Evolutionary conservation across 495 filamentous ascomycete species (phyloP), one percentile per base, ranked within the genome.

Genomic region (Xylaria intraflava): DNA sequence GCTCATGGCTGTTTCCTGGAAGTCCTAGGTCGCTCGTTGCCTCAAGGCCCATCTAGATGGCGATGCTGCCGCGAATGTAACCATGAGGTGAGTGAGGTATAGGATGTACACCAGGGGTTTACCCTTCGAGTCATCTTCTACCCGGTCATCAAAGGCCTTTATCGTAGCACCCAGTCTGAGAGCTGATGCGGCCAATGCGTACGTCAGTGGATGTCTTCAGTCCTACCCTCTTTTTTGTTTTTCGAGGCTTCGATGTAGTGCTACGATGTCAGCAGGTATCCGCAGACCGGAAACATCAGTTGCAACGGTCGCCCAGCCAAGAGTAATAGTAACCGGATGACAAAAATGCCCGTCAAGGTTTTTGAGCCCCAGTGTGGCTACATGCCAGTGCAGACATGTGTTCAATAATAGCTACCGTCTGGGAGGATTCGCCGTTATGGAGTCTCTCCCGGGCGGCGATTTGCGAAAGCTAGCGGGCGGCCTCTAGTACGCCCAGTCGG

Each of bases 241-340:
- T 44, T 53, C 29, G 52, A 48, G 45, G 38, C 38, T 55, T 38
- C 38, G 23, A 55, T 39, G 52, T 43, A 49, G 52, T 55, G 52
- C 38, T 55, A 49, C 52, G 45, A 49, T 45, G 52, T 55, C 52
- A 55, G 52, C 52, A 48, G 19, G 45, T 43, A 53, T 49, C 45
- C 31, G 52, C 52, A 42, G 44, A 49, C 44, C 35, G 45, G 45
- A 9, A 39, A 31, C 16, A 30, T 38, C 51, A 53, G 33, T 46
- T 46, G 42, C 29, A 53, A 46, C 33, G 42, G 17, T 53, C 38
- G 35, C 43, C 43, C 24, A 27, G 41, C 23, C 20, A 24, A 20
- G 27, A 12, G 35, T 24, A 42, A 36, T 19, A 40, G 52, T 26
- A 47, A 55, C 14, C 31, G 24, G 45, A 20, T 55, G 45, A 55